phyloP scores from a whole-genome alignment of 208 protist species.

The Trypanosoma conorhini region DNA sequence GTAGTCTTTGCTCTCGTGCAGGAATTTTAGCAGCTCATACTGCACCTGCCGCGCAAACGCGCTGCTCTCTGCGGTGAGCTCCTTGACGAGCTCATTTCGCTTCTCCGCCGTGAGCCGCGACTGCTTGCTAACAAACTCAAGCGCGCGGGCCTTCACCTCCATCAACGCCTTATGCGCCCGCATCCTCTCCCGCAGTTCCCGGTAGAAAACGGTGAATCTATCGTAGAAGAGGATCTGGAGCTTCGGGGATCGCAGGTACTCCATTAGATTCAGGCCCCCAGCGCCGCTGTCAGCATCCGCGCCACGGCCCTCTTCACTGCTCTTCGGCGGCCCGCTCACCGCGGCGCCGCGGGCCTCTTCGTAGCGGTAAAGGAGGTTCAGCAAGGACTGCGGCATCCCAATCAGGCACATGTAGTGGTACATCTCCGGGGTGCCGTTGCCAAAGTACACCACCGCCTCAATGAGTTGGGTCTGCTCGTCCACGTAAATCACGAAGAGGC shows the following conservation, averaged over 20 bases:
- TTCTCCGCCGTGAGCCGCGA: conserved; percentile 33
- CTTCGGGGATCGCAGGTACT: conserved; percentile 74
- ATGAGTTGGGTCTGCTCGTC: conserved; percentile 66
- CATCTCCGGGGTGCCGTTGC: conserved; percentile 65
- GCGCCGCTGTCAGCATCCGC: background rate
- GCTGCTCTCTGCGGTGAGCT: conserved; percentile 42
- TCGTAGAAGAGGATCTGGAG: conserved; percentile 78
- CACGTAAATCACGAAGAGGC: conserved; percentile 69
- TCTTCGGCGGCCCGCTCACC: background rate
- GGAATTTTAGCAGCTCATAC: conserved; percentile 79
- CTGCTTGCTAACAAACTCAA: conserved; percentile 32
- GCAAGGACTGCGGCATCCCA: conserved; percentile 78
- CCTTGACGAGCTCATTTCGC: conserved; percentile 35
- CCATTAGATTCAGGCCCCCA: conserved; percentile 58
- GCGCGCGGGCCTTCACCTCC: conserved; percentile 40
- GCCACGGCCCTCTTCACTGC: background rate
- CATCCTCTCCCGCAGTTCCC: conserved; percentile 51
- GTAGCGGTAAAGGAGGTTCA: conserved; percentile 84
- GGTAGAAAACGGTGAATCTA: conserved; percentile 69
- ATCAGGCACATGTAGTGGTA: conserved; percentile 81
- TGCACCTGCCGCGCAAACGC: conserved; percentile 67
- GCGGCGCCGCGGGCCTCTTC: conserved; percentile 38
- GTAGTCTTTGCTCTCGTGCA: conserved; percentile 85
- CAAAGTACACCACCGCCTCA: conserved; percentile 82
- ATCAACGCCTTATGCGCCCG: conserved; percentile 48